phyloP scores from a whole-genome alignment of 2,329 filamentous ascomycete genomes.

The Curvularia eragrostidis region DNA sequence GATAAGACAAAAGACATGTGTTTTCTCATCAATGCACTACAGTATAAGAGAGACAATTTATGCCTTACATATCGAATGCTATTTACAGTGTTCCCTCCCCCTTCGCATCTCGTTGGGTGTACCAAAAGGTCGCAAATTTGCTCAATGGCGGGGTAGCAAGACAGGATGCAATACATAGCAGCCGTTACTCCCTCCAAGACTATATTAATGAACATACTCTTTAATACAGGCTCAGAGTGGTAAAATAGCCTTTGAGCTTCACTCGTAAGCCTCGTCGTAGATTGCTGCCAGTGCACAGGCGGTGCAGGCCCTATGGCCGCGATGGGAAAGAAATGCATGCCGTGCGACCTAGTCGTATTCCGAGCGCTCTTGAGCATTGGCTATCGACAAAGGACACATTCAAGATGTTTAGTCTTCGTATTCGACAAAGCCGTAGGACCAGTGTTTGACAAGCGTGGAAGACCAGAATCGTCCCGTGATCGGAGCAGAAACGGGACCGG shows the following conservation, averaged over 20 bases:
- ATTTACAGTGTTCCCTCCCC: not conserved
- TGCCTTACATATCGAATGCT: not conserved
- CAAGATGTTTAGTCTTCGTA: not conserved
- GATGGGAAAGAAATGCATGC: not conserved
- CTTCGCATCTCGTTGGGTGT: conserved; percentile 1
- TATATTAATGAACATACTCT: not conserved
- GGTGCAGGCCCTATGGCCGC: not conserved
- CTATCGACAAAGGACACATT: not conserved
- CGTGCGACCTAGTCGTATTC: not conserved
- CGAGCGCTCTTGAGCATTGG: not conserved
- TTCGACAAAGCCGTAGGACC: not conserved
- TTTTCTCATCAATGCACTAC: not conserved
- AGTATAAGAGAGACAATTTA: not conserved
- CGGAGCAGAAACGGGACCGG: conserved; percentile 15
- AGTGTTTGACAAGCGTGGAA: not conserved
- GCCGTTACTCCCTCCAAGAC: not conserved
- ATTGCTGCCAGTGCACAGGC: not conserved
- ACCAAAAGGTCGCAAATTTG: conserved; percentile 30
- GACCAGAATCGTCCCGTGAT: conserved; percentile 9
- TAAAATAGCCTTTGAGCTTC: not conserved
- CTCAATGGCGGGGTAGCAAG: conserved; percentile 25
- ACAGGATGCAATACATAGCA: not conserved
- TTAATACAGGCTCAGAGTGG: not conserved
- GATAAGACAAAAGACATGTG: not conserved
- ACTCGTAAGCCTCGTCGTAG: not conserved